Evolutionary conservation across 129 eudicot species (phyloP).

Genomic region (Dittrichia graveolens): DNA sequence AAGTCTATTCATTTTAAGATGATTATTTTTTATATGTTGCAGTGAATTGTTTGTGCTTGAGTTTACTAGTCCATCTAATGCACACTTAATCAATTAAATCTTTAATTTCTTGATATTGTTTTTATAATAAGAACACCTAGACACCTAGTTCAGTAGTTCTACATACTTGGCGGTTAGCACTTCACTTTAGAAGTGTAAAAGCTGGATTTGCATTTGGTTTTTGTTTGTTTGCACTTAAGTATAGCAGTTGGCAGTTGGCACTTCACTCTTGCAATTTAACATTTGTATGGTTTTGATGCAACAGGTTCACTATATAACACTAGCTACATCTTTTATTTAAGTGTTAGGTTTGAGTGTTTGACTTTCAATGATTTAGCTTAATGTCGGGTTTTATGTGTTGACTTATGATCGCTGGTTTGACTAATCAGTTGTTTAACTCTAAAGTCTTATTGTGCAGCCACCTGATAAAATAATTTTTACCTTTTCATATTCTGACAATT

Average conservation of each 20-base stretch:
- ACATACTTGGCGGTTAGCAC: neutral
- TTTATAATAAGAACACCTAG: neutral
- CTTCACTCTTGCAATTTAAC: neutral
- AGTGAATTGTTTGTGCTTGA: neutral
- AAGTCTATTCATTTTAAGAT: neutral
- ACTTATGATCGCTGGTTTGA: too few relatives aligned
- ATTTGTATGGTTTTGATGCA: neutral
- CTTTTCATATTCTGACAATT: neutral
- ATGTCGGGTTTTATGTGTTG: neutral
- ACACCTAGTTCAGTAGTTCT: too few relatives aligned
- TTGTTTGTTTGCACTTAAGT: neutral
- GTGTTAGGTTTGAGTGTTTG: slow-evolving; percentile 1
- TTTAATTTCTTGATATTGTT: neutral
- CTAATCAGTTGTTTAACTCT: neutral
- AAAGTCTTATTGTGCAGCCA: neutral
- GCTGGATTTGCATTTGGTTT: neutral
- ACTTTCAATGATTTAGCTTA: neutral
- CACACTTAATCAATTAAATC: neutral
- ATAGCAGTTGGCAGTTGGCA: neutral
- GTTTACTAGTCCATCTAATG: neutral
- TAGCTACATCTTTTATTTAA: neutral
- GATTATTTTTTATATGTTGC: neutral
- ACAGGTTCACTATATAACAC: neutral
- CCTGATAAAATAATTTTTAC: neutral
- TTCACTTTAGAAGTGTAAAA: neutral